Base-by-base conservation (phyloP, 148 eudicot species). In the Camellia lanceoleosa region DNA sequence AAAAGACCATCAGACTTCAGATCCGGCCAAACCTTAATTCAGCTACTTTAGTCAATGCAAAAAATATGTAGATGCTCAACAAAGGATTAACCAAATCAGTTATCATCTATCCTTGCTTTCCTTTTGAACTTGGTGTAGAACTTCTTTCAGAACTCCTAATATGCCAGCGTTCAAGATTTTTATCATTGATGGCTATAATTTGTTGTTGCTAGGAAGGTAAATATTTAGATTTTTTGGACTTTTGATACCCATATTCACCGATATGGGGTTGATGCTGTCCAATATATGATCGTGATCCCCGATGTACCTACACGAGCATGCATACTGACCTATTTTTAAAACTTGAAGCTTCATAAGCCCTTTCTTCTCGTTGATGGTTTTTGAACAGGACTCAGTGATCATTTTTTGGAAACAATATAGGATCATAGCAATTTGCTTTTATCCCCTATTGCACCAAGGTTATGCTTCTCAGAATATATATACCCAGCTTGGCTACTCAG, bases 401-500 rank as follows among this genome's bases (percentile, higher is more conserved):
- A 87, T 97, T 84, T 80, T 97, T n/a, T n/a, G 79, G 98, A 97
- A 87, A 84, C 93, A 67, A 91, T 94, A 94, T n/a, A 86, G 98
- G 77, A 94, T 97, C 41, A 90, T 97, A 69, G 92, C 97, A 70
- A 74, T 97, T 85, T n/a, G 94, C 99, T 76, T 83, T 97, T n/a
- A 80, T 88, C 92, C 46, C 98, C 98, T 16, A 83, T 92, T 49
- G 85, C 97, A 46, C 99, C 99, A 58, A 87, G 89, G 60, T 82
- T 96, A 67, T 88, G 93, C 82, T 75, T 80, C 86, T n/a, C n/a
- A 88, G 92, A 90, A 91, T 96, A 83, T 96, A 94, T 81, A 73
- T n/a, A n/a, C 89, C 9, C 98, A 96, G 88, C 99, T 96, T 64
- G 99, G 99, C 79, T 92, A 80, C 92, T 84, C 99, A 42, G 87